Evolutionary conservation across 306 rosid genomes (phyloP).

Genomic region (Cotoneaster glaucophyllus): DNA sequence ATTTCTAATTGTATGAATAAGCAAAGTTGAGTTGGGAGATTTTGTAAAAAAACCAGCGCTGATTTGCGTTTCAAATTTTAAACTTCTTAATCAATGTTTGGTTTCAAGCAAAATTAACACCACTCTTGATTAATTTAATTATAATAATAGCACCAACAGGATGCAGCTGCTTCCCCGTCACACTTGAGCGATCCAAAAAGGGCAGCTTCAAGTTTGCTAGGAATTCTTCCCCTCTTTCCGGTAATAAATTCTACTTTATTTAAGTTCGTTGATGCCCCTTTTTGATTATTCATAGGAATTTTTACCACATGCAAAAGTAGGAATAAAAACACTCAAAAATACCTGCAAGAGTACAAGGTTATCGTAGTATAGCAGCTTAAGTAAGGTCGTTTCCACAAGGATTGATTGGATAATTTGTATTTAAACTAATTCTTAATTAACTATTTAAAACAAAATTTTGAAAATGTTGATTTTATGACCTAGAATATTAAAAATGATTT

Average conservation of each 20-base stretch:
- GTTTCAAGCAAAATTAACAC: background rate
- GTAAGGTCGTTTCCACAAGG: too few species aligned
- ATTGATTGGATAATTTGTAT: too few species aligned
- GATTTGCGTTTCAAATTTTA: background rate
- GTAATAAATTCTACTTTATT: background rate
- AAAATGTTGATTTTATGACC: too few species aligned
- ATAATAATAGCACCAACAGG: conserved; percentile 10
- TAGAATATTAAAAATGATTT: too few species aligned
- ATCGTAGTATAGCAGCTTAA: too few species aligned
- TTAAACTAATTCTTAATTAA: too few species aligned
- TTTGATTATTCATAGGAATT: too few species aligned
- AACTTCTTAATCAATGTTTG: background rate
- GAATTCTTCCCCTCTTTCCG: conserved; percentile 13
- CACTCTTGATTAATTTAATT: background rate
- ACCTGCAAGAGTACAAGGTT: too few species aligned
- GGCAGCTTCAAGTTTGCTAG: conserved; percentile 13
- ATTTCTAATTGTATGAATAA: background rate
- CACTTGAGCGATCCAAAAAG: conserved; percentile 2
- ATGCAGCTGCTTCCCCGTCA: conserved; percentile 37
- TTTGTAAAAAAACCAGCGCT: background rate
- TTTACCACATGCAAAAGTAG: too few species aligned
- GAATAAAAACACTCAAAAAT: too few species aligned
- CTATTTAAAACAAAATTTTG: too few species aligned
- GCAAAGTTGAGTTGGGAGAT: background rate
- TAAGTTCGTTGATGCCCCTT: too few species aligned